Evolutionary conservation across 2,329 filamentous ascomycete genomes (phyloP), one percentile per base, ranked within the genome.

Genomic region (Sordariomycetes sp.): DNA sequence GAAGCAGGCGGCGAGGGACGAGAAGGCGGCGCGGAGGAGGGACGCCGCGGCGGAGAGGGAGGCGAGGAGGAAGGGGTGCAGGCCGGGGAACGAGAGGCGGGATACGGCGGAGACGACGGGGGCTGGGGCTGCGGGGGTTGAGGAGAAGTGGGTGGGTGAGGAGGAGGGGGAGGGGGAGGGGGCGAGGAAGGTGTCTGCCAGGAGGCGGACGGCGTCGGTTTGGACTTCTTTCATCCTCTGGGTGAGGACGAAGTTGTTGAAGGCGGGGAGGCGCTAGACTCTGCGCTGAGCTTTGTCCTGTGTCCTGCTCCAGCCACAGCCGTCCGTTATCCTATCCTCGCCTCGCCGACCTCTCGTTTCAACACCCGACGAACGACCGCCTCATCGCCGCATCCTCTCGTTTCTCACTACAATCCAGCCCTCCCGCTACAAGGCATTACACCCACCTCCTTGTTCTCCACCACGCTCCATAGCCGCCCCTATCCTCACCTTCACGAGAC

Each of bases 211-310:
- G 1, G 80, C 81, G 61, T 75, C 79, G 61, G 77, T 81, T 46
- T 87, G 83, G 82, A 83, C 79, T 8, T 77, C 76, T 24, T 85
- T 87, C 63, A 74, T 86, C 55, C 73, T 87, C 58, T 87, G 83
- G 83, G 67, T 87, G 28, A 74, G 82, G 60, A 86, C 83, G n/a
- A 68, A 72, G 58, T 64, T 75, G 59, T 66, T 75, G 60, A 74
- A 72, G 67, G 63, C 74, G 59, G 71, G 72, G 55, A 68, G 70
- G 64, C 70, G 70, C 62, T 74, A 73, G 70, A 61, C 64, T 11
- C 63, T 73, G 72, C 69, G 61, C 64, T 6, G 11, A 51, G n/a
- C 55, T 51, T 22, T 40, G 43, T 20, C 55, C 18, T 20, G 40
- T 46, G 24, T 14, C 54, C 20, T 35, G 37, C 35, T 25, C 46